Conservation (phyloP, 2,329 filamentous ascomycete species). For the Claviceps arundinis region DNA sequence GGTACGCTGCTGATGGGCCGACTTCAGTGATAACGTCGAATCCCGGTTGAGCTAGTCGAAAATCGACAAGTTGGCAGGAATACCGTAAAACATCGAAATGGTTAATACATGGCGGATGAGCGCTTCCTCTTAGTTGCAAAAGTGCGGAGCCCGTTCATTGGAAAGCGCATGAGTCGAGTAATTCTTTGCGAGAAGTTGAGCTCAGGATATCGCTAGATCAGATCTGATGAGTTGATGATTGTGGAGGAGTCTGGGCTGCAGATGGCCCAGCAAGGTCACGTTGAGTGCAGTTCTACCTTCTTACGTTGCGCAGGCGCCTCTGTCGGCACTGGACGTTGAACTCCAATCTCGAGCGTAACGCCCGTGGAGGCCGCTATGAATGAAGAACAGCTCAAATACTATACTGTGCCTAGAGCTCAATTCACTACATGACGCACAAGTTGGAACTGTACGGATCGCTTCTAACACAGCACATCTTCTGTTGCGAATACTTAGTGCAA, state of each 20-base stretch:
- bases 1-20: not conserved
- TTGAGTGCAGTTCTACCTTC: too few species aligned
- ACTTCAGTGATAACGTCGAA: not conserved
- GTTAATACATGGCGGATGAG: conserved; percentile 1
- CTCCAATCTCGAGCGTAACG: too few species aligned
- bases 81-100: conserved; percentile 2
- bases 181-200: not conserved
- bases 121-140: not conserved
- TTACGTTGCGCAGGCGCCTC: too few species aligned
- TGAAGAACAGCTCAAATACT: too few species aligned
- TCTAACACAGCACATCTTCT: too few species aligned
- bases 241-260: not conserved
- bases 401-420: too few species aligned
- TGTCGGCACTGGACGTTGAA: too few species aligned
- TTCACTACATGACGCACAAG: too few species aligned
- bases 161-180: not conserved
- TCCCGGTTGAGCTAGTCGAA: not conserved
- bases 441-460: too few species aligned
- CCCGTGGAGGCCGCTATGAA: too few species aligned
- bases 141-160: not conserved
- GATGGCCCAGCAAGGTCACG: too few species aligned
- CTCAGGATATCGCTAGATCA: not conserved
- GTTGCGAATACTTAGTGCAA: too few species aligned
- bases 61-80: conserved; percentile 1
- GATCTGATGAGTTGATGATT: not conserved